Evolutionary conservation across 139 green algal species (phyloP).

Genomic region (Tetraselmis striata): DNA sequence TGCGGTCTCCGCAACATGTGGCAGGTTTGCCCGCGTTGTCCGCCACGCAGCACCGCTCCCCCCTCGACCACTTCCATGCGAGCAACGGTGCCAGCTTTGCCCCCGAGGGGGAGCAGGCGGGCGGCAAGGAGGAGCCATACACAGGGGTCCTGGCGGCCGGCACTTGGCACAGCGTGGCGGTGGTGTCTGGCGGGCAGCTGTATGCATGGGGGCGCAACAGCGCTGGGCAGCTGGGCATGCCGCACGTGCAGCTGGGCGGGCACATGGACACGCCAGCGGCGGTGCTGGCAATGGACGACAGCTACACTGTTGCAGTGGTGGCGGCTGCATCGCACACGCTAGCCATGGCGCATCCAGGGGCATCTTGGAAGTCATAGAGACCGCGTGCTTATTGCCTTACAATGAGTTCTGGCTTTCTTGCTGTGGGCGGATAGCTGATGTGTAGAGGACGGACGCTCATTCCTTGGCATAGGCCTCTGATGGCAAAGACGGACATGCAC

Average conservation of each 20-base stretch:
- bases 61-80: neutral
- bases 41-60: neutral
- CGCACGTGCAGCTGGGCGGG: neutral
- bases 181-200: neutral
- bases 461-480: no score
- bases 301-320: neutral
- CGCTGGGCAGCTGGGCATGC: neutral
- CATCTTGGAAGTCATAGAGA: neutral
- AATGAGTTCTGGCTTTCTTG: no score
- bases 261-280: neutral
- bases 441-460: no score
- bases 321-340: constrained; percentile 6
- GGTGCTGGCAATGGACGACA: neutral
- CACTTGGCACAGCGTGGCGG: neutral
- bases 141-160: neutral
- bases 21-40: neutral
- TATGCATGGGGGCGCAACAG: constrained; percentile 6
- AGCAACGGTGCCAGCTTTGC: neutral
- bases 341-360: neutral
- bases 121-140: neutral
- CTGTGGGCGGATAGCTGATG: no score
- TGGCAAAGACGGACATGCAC: no score
- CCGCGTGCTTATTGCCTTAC: no score
- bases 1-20: neutral
- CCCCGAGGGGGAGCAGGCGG: no score